Evolutionary conservation across 1,139 yeast species (phyloP).

Genomic region (Meyerozyma elateridarum): DNA sequence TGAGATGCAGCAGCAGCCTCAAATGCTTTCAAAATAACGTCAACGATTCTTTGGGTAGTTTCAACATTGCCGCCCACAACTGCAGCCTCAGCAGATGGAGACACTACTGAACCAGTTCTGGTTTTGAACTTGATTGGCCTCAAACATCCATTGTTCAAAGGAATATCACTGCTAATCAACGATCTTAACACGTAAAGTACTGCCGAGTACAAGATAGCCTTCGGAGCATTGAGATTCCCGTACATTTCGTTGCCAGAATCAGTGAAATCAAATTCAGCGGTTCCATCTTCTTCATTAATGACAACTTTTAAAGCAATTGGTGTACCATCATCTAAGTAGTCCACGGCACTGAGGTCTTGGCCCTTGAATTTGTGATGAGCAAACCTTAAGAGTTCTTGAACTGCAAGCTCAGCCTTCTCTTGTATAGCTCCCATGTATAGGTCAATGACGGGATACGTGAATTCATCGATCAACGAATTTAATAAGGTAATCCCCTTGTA

Average conservation of each 20-base stretch:
- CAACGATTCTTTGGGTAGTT: constrained; percentile 80
- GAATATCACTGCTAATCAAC: constrained; percentile 71
- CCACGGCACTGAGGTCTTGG: constrained; percentile 28
- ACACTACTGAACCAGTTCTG: constrained; percentile 63
- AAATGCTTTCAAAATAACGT: constrained; percentile 71
- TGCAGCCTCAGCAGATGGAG: constrained; percentile 75
- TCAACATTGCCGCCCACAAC: constrained; percentile 90
- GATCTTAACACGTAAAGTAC: constrained; percentile 74
- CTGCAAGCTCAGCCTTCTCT: constrained; percentile 39
- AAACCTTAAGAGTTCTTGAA: constrained; percentile 31
- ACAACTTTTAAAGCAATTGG: constrained; percentile 32
- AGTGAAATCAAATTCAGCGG: constrained; percentile 38
- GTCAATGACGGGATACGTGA: constrained; percentile 29
- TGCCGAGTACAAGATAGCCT: constrained; percentile 77
- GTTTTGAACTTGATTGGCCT: constrained; percentile 62
- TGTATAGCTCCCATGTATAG: constrained; percentile 43
- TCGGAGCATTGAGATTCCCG: constrained; percentile 62
- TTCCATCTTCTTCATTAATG: constrained; percentile 31
- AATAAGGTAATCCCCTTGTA: constrained; percentile 40
- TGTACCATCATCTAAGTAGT: constrained; percentile 44
- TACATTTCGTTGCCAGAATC: constrained; percentile 55
- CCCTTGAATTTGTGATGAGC: constrained; percentile 37
- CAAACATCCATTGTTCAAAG: constrained; percentile 81
- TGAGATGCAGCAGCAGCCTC: constrained; percentile 76
- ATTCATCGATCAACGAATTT: constrained; percentile 27